Conservation (phyloP, 2,329 filamentous ascomycete species). For the Colletotrichum higginsianum region DNA sequence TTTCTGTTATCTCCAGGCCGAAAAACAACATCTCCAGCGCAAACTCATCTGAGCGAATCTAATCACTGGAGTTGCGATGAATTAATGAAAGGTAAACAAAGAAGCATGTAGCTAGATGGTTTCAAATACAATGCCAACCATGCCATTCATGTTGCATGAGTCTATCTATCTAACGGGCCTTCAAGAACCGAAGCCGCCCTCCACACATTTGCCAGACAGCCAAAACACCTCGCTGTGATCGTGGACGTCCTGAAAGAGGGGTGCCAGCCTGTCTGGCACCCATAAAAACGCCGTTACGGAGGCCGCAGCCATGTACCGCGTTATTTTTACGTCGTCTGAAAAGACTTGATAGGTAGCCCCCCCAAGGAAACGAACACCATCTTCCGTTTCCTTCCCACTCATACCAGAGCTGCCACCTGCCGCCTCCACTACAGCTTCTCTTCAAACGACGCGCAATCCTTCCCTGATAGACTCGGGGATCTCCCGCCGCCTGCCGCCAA, state of each 20-base stretch:
- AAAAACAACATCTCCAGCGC: too few species aligned
- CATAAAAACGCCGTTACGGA: conserved; percentile 41
- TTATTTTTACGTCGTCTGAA: conserved; percentile 1
- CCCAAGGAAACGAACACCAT: conserved; percentile 28
- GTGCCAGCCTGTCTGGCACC: neutral
- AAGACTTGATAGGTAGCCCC: conserved; percentile 2
- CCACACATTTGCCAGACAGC: neutral
- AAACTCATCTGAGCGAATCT: too few species aligned
- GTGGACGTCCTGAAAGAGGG: conserved; percentile 2
- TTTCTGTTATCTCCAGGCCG: too few species aligned
- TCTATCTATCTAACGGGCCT: neutral
- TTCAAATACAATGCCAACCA: neutral
- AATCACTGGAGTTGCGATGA: neutral
- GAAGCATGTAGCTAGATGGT: too few species aligned
- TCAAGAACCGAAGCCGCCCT: neutral
- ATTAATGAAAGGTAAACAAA: too few species aligned
- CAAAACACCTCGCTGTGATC: neutral
- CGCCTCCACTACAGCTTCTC: neutral
- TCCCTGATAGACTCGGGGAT: conserved; percentile 49
- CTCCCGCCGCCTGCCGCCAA: conserved; percentile 75
- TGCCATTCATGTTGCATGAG: neutral
- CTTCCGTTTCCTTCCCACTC: neutral
- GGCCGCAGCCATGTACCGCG: conserved; percentile 35
- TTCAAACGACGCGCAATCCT: conserved; percentile 55
- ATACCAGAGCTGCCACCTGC: neutral